Percentiles rank a stretch among this genome's conserved stretches.
phyloP scores from a whole-genome alignment of 2,329 filamentous ascomycete species.

The Monosporascus sp. region DNA sequence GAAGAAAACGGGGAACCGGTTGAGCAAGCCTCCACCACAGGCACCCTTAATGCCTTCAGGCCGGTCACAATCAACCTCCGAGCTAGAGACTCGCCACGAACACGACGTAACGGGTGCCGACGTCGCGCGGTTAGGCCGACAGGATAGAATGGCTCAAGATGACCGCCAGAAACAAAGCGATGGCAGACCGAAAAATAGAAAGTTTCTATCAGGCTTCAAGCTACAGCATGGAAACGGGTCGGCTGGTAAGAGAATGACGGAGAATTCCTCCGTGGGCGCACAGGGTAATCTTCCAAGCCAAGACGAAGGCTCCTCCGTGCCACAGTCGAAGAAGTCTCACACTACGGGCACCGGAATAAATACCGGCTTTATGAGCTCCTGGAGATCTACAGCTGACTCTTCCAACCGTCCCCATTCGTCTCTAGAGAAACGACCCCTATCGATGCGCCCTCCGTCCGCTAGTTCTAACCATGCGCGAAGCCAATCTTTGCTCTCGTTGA shows the following conservation, averaged over 20 bases:
- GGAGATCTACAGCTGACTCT: slow-evolving; percentile 22
- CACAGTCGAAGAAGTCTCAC: slow-evolving; percentile 12
- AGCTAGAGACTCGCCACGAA: slow-evolving; percentile 16
- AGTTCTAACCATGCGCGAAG: slow-evolving; percentile 22
- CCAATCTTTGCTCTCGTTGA: slow-evolving; percentile 25
- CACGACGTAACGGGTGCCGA: slow-evolving; percentile 12
- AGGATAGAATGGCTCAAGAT: slow-evolving; percentile 14
- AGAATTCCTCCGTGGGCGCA: slow-evolving; percentile 9
- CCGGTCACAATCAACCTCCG: slow-evolving; percentile 21
- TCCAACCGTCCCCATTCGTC: slow-evolving; percentile 25
- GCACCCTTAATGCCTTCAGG: slow-evolving; percentile 20
- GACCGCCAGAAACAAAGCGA: slow-evolving; percentile 7
- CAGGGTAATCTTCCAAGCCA: slow-evolving; percentile 11
- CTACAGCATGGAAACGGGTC: slow-evolving; percentile 21
- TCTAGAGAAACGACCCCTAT: slow-evolving; percentile 17
- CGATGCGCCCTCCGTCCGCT: slow-evolving; percentile 13
- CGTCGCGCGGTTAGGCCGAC: slow-evolving; percentile 6
- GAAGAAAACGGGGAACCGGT: slow-evolving; percentile 31
- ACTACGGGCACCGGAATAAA: slow-evolving; percentile 7
- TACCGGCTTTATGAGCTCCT: slow-evolving; percentile 11
- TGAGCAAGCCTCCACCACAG: slow-evolving; percentile 31
- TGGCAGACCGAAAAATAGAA: slow-evolving; percentile 21
- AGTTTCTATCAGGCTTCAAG: slow-evolving; percentile 23
- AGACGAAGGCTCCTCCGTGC: slow-evolving; percentile 5
- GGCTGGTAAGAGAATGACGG: slow-evolving; percentile 19